These are phyloP conservation scores for Cicer arietinum DNA, from an alignment of 306 rosid species.

Conservation along the genomic window DNA sequence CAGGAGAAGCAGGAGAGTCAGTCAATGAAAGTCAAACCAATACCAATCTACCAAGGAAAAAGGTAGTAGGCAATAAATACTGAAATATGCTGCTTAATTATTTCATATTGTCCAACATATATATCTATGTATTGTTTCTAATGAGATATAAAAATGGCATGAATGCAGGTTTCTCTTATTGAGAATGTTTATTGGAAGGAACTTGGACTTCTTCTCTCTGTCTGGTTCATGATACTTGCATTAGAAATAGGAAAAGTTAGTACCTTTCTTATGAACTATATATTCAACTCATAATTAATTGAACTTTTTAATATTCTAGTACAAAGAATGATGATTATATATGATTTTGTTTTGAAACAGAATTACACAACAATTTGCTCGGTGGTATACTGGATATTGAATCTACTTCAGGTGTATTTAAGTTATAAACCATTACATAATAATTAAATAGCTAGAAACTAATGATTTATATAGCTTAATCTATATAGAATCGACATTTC, in stretches of 20 bases:
- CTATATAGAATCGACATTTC: neutral
- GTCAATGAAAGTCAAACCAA: slow-evolving; percentile 40
- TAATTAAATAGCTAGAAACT: neutral
- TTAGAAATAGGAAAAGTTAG: slow-evolving; percentile 47
- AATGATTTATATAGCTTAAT: neutral
- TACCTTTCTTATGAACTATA: neutral
- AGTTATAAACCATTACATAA: neutral
- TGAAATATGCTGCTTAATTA: neutral
- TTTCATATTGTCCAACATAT: neutral
- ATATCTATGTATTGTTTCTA: neutral
- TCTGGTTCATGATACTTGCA: slow-evolving; percentile 58
- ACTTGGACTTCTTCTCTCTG: slow-evolving; percentile 57
- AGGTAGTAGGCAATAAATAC: slow-evolving; percentile 14
- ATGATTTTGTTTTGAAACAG: slow-evolving; percentile 47
- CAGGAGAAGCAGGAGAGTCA: slow-evolving; percentile 48
- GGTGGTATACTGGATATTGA: slow-evolving; percentile 57
- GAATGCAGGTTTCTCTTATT: slow-evolving; percentile 54
- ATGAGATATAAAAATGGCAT: slow-evolving; percentile 11
- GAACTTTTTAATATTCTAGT: neutral
- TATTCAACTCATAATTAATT: slow-evolving; percentile 4
- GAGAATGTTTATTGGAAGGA: slow-evolving; percentile 68
- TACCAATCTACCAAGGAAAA: slow-evolving; percentile 29
- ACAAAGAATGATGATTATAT: neutral
- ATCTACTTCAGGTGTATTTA: slow-evolving; percentile 58
- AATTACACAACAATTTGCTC: slow-evolving; percentile 61